Evolutionary conservation across 2,329 filamentous ascomycete genomes (phyloP).

Genomic region (Phyllosticta citriasiana): DNA sequence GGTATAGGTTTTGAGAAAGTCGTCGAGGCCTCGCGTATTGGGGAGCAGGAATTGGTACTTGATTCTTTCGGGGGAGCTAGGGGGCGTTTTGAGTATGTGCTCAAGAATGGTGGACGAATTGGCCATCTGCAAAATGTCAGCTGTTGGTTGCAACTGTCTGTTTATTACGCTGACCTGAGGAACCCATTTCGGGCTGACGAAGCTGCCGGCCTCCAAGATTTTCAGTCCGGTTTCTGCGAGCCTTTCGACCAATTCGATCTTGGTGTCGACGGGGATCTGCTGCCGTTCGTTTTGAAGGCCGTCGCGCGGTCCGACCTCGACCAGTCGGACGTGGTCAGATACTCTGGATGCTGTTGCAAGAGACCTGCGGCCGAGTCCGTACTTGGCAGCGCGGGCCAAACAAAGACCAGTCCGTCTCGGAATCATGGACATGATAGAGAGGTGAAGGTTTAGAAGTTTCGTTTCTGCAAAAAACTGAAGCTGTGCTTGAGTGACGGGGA

Average conservation of each 20-base stretch:
- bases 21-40: constrained; percentile 61
- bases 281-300: constrained; percentile 80
- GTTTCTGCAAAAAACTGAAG: not conserved
- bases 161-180: constrained; percentile 45
- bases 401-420: not conserved
- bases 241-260: constrained; percentile 64
- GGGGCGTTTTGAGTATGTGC: constrained; percentile 51
- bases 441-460: not conserved
- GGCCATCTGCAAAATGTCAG: constrained; percentile 52
- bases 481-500: not conserved
- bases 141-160: constrained; percentile 8
- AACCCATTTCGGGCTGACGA: constrained; percentile 76
- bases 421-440: constrained; percentile 1
- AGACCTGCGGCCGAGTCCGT: not conserved
- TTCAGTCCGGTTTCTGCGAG: constrained; percentile 58
- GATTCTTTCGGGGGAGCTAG: constrained; percentile 45
- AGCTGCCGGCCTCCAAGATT: constrained; percentile 72
- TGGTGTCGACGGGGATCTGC: constrained; percentile 58
- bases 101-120: constrained; percentile 66
- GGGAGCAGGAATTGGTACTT: constrained; percentile 75
- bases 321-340: constrained; percentile 44
- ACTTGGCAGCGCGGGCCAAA: not conserved
- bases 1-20: constrained; percentile 46
- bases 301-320: constrained; percentile 78
- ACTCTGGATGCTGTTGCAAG: not conserved